Base-by-base conservation (phyloP, 1,284 basidiomycete species). In the Somion occarium region DNA sequence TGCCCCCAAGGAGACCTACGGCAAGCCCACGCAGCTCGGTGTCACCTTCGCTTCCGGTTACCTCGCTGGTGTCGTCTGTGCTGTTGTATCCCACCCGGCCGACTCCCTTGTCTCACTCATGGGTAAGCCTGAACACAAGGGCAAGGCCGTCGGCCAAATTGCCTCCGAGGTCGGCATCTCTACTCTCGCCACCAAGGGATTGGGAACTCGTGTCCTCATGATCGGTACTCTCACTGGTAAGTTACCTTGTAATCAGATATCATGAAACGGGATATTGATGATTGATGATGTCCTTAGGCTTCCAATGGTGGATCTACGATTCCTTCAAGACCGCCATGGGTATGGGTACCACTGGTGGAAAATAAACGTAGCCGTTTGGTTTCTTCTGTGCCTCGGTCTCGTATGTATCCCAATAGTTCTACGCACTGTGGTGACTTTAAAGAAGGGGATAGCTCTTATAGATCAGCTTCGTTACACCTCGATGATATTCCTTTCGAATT, bases 261-360 rank as follows among this genome's bases (percentile, higher is more conserved):
- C 37, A n/a, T 18, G 15, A 46, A 5, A 22, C 39, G n/a, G n/a
- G n/a, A n/a, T n/a, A n/a, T n/a, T n/a, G n/a, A n/a, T 42, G 43
- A 42, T 39, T 43, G 25, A 51, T 13, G 18, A 39, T 51, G 27
- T 38, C 48, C 53, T 23, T 51, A 58, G 76, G 88, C 62, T 90
- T 91, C 85, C 88, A 91, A 75, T 91, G 88, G 88, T 91, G 88
- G 88, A 91, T 91, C 69, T 91, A 91, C 67, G 88, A 91, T 64
- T 73, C 78, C 48, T 91, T 89, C 80, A 91, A 91, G 77, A 57
- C 79, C 25, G 66, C 83, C 50, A 86, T 91, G 82, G 88, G 88
- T 60, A 73, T 88, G 65, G 88, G 88, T 51, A 91, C 88, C 46
- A 89, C 88, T 30, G 88, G 88, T 73, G 88, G 88, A 68, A 90